Evolutionary conservation across 257 asterid genomes (phyloP).

Genomic region (Ilex aquifolium): DNA sequence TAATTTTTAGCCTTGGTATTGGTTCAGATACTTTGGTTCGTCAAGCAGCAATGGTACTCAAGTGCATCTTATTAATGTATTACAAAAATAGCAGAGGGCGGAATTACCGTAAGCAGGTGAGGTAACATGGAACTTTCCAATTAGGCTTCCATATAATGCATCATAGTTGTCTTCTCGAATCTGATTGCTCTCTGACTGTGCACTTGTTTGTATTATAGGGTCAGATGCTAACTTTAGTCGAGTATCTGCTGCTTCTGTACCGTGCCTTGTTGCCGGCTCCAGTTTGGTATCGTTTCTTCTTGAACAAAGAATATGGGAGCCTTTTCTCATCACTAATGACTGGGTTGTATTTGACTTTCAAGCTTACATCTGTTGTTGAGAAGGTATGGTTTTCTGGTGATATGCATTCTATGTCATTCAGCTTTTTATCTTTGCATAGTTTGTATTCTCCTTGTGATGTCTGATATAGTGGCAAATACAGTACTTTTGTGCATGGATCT

Average conservation of each 20-base stretch:
- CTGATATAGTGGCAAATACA: too few relatives aligned
- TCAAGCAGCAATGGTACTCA: slow-evolving; percentile 72
- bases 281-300: slow-evolving; percentile 90
- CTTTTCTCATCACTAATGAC: slow-evolving; percentile 84
- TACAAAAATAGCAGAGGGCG: slow-evolving; percentile 74
- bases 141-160: neutral
- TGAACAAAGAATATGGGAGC: slow-evolving; percentile 92
- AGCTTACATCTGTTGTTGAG: slow-evolving; percentile 89
- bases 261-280: slow-evolving; percentile 90
- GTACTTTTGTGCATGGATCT: neutral
- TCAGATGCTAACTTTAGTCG: slow-evolving; percentile 77
- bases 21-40: slow-evolving; percentile 68
- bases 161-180: neutral
- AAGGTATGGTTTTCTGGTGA: slow-evolving; percentile 41
- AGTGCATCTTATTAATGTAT: slow-evolving; percentile 60
- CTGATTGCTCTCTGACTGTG: slow-evolving; percentile 6
- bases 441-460: neutral
- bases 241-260: slow-evolving; percentile 67
- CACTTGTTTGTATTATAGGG: slow-evolving; percentile 39
- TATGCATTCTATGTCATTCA: slow-evolving; percentile 4
- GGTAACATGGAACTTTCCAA: neutral
- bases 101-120: slow-evolving; percentile 76
- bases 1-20: neutral
- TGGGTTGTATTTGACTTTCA: slow-evolving; percentile 81
- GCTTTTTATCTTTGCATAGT: slow-evolving; percentile 10